These are phyloP conservation scores for Cytospora leucostoma DNA, from an alignment of 2,329 filamentous ascomycete species.

Conservation along the genomic window DNA sequence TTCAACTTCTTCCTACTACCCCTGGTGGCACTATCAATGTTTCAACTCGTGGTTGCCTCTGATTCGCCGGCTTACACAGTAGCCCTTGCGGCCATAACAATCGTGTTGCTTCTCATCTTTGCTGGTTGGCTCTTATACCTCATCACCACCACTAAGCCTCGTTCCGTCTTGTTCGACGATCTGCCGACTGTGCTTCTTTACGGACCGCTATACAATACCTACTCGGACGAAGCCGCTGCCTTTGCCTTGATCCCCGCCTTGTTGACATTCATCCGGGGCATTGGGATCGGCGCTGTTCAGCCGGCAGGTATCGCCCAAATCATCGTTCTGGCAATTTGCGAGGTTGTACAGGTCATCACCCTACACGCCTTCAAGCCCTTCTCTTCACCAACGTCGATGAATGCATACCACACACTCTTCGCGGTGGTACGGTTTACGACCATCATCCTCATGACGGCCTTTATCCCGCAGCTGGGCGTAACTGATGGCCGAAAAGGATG, in stretches of 20 bases:
- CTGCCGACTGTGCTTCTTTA: slow-evolving; percentile 86
- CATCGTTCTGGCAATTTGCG: slow-evolving; percentile 88
- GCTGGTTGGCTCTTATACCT: slow-evolving; percentile 78
- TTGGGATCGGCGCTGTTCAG: slow-evolving; percentile 91
- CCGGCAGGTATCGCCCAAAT: slow-evolving; percentile 91
- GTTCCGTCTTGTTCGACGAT: slow-evolving; percentile 89
- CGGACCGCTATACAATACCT: slow-evolving; percentile 95
- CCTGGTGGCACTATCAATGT: slow-evolving; percentile 82
- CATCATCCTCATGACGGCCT: slow-evolving; percentile 76
- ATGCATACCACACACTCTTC: slow-evolving; percentile 88
- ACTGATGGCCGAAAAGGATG: slow-evolving; percentile 81
- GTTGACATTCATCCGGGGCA: slow-evolving; percentile 80
- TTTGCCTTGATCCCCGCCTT: slow-evolving; percentile 88
- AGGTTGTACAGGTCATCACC: slow-evolving; percentile 86
- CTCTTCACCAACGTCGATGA: slow-evolving; percentile 92
- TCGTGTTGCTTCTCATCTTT: slow-evolving; percentile 72
- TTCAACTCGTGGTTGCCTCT: slow-evolving; percentile 78
- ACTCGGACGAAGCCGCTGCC: slow-evolving; percentile 86
- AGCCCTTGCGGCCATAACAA: slow-evolving; percentile 71
- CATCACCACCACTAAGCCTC: slow-evolving; percentile 77
- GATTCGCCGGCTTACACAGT: slow-evolving; percentile 71
- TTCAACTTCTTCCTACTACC: slow-evolving; percentile 93
- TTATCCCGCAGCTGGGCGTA: slow-evolving; percentile 80
- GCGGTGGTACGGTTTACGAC: slow-evolving; percentile 74
- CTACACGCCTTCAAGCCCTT: slow-evolving; percentile 90